A percentile compares a stretch with the other conserved stretches of the same genome.
These are phyloP conservation scores for Eutypa lata DNA, from an alignment of 2,329 filamentous ascomycete species.

Conservation along the genomic window DNA sequence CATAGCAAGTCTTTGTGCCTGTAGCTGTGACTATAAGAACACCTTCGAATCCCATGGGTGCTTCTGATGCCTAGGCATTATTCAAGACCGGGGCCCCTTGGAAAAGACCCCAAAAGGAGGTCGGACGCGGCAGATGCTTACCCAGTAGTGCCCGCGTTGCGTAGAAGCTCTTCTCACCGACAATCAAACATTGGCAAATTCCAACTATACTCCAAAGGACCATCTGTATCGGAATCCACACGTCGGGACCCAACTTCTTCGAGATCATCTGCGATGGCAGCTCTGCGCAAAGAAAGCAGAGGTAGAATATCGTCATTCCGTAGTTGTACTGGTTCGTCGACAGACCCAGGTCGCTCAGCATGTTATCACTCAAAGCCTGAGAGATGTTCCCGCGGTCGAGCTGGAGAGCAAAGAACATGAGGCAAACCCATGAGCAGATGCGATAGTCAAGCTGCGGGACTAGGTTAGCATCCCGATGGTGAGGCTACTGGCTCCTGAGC, in stretches of 20 bases:
- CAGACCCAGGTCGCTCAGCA: slow-evolving; percentile 51
- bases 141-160: slow-evolving; percentile 8
- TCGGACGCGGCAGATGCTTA: slow-evolving; percentile 10
- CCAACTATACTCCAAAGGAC: slow-evolving; percentile 29
- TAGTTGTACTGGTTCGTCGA: slow-evolving; percentile 49
- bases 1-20: no score
- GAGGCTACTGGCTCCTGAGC: no score
- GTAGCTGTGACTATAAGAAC: no score
- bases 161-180: no score
- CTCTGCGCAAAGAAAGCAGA: slow-evolving; percentile 55
- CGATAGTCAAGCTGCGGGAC: neutral
- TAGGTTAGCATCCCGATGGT: no score
- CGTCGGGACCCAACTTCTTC: slow-evolving; percentile 42
- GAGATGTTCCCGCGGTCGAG: slow-evolving; percentile 57
- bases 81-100: no score
- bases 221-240: slow-evolving; percentile 31
- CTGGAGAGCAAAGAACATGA: slow-evolving; percentile 62
- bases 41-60: no score
- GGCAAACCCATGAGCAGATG: slow-evolving; percentile 46
- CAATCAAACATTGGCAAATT: slow-evolving; percentile 22
- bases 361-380: slow-evolving; percentile 59
- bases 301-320: slow-evolving; percentile 52
- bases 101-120: slow-evolving; percentile 1
- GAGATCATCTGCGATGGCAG: slow-evolving; percentile 59
- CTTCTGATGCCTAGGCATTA: no score